Base-by-base conservation (phyloP, 169 alveolate species). In the Plasmodium blacklocki region DNA sequence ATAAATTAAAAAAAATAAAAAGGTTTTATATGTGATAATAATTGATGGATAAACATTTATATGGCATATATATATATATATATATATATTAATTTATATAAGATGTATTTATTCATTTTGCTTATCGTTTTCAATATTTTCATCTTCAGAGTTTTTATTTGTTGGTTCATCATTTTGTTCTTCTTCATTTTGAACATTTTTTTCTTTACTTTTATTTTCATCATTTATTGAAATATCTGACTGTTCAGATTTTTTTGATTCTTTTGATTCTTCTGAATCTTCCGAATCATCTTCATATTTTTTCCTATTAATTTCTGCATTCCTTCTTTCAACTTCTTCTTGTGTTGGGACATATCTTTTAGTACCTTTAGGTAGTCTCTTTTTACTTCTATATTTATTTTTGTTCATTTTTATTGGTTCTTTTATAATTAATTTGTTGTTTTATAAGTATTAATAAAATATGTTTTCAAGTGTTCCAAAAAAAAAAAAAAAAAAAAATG, bases 291-390 rank as follows among this genome's bases (percentile, higher is more conserved):
- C 88, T 45, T 54, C 47, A 23, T 62, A 52, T 75, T 29, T 64
- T 29, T 63, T 75, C 49, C 88, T 75, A 19, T 73, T 18, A 63
- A 75, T 75, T 75, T 75, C 88, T 12, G 68, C 88, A 56, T 75
- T 75, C 63, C 88, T 62, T 75, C 74, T 49, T 75, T 75, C 88
- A 26, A 75, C 88, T 47, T 75, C 88, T 62, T 75, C 88, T 47
- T 75, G 88, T 26, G 88, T 75, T 29, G 88, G 88, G 6, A 75
- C 63, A 39, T 75, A 75, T 75, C 88, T 62, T 49, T 62, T 26
- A 29, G 63, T 47, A 2, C 88, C 88, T 54, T 75, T 75, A 52
- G 88, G 88, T 14, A 75, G 54, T 52, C 47, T 75, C 50, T 75
- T 75, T 75, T 75, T 75, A 7, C 58, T 75, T 19, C 64, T 75